Base-by-base conservation (phyloP, 768 basidiomycete genomes). In the Psilocybe sp. region DNA sequence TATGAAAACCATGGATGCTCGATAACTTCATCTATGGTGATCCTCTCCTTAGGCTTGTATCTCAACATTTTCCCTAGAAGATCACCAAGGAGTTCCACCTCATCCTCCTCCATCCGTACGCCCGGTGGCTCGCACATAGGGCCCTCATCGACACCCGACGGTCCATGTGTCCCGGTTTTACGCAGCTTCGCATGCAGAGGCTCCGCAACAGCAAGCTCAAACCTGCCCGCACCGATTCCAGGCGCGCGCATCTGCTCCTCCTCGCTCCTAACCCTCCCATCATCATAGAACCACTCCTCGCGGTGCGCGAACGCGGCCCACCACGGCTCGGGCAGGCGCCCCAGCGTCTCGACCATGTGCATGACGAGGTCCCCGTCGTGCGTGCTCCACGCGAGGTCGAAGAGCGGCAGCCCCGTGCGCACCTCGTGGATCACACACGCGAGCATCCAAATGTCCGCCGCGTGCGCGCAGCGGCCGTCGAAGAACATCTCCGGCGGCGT, bases 391-490 rank as follows among this genome's bases (percentile, higher is more conserved):
- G 60, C 56, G 9, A 72, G 71, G 49, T 74, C 75, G 40, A 75
- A 69, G 18, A 74, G 49, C 33, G 53, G 64, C 23, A 28, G 23
- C 3, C 74, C 73, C 20, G 74, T 69, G 15, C 72, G 67, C 49
- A 74, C 70, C 58, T 75, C 68, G 52, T 71, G 76, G 52, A 75
- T 68, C 41, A 64, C 51, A 53, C 75, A 77, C 48, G 53, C 75
- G 16, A 76, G 59, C 5, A 64, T 58, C 75, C 75, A 76, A 35
- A 76, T 54, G 52, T 75, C 73, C 11, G 74, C 33, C 41, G 52
- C 54, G 34, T 63, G 42, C 31, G 61, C 59, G 6, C 49, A 48
- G 4, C 51, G 40, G 10, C 53, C 56, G 49, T 69, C 73, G 53
- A 73, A 74, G 15, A 54, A 63, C 10, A 58, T 47, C 50, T 75